phyloP scores from a whole-genome alignment of 116 monocot species.

The Posidonia oceanica region DNA sequence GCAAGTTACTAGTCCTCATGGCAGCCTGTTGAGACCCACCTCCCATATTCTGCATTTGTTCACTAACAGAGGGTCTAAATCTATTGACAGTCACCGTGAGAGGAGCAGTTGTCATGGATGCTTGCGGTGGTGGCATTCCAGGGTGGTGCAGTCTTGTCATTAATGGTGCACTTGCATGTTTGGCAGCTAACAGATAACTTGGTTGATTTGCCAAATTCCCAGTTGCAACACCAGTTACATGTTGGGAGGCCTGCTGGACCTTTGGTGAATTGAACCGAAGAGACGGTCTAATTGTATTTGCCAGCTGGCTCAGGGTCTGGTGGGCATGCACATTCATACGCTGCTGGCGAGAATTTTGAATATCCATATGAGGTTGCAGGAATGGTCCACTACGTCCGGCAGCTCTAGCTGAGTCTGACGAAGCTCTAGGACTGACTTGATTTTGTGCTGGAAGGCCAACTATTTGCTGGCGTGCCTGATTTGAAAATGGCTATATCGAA shows the following conservation, averaged over 20 bases:
- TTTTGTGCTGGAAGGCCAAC: not conserved
- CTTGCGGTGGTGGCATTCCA: not conserved
- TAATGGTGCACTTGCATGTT: not conserved
- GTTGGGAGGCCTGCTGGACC: constrained; percentile 12
- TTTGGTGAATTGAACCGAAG: not conserved
- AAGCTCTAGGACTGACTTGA: not conserved
- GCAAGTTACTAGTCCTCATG: not conserved
- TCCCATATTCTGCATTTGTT: not conserved
- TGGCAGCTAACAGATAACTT: too few relatives aligned
- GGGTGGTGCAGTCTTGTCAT: not conserved
- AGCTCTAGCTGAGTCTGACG: not conserved
- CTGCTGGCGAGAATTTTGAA: not conserved
- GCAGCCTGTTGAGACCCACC: not conserved
- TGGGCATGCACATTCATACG: constrained; percentile 1
- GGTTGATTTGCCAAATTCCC: too few relatives aligned
- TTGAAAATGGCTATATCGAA: not conserved
- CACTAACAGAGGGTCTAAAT: not conserved
- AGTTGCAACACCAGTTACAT: not conserved
- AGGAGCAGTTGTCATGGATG: not conserved
- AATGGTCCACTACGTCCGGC: not conserved
- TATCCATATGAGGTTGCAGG: constrained; percentile 7
- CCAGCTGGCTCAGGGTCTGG: constrained; percentile 1
- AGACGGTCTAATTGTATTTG: not conserved
- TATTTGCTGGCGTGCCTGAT: not conserved
- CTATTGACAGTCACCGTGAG: not conserved